A percentile compares a stretch with the other conserved stretches of the same genome.
phyloP scores from a whole-genome alignment of 2,329 filamentous ascomycete genomes.

The Penicillium sp. region DNA sequence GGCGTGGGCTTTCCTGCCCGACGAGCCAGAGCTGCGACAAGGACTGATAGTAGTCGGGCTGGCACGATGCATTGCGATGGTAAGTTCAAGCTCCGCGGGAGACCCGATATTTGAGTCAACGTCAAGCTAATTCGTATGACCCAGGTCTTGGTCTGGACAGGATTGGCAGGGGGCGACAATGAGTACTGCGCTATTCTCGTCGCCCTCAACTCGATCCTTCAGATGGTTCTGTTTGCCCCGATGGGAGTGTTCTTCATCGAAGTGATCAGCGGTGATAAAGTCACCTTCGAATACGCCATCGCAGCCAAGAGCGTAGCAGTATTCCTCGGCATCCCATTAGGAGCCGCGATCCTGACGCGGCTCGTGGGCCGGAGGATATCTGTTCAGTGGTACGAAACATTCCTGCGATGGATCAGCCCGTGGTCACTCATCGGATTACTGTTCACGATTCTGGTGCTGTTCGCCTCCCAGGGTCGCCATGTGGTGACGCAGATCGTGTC shows the following conservation, averaged over 20 bases:
- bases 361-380: conserved; percentile 61
- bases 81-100: too few relatives aligned
- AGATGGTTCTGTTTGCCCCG: conserved; percentile 73
- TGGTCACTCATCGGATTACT: conserved; percentile 80
- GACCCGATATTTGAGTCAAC: background rate
- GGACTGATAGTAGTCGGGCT: conserved; percentile 82
- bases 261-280: conserved; percentile 60
- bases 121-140: too few relatives aligned
- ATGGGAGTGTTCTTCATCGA: conserved; percentile 70
- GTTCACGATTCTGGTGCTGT: conserved; percentile 84
- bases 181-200: conserved; percentile 85
- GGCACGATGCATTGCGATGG: conserved; percentile 88
- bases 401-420: conserved; percentile 70
- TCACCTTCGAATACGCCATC: conserved; percentile 59
- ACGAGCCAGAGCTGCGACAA: conserved; percentile 53
- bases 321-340: conserved; percentile 83
- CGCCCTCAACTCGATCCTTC: conserved; percentile 72
- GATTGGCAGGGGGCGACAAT: conserved; percentile 71
- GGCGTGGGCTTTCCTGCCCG: conserved; percentile 56
- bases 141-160: conserved; percentile 73
- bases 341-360: conserved; percentile 75
- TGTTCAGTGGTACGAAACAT: conserved; percentile 64
- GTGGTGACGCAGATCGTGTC: conserved; percentile 83
- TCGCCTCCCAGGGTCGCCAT: conserved; percentile 75
- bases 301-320: conserved; percentile 81